phyloP scores from a whole-genome alignment of 139 green algal genomes.

The Coelastrella sp. region DNA sequence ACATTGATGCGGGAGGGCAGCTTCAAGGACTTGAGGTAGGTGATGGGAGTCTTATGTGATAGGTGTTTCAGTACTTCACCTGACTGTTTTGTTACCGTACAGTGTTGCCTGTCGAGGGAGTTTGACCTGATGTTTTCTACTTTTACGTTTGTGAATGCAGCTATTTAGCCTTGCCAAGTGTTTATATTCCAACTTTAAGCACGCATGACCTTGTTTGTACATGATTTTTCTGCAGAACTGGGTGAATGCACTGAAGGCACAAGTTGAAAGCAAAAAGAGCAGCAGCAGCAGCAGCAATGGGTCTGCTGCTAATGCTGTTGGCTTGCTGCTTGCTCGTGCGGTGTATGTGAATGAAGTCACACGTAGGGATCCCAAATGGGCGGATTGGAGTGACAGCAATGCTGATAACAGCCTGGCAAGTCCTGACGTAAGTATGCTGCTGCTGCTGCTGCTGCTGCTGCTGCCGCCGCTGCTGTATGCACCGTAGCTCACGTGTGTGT shows the following conservation, averaged over 20 bases:
- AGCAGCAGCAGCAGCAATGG: conserved; percentile 12
- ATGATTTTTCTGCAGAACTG: conserved; percentile 12
- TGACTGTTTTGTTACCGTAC: too few relatives aligned
- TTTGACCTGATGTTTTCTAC: too few relatives aligned
- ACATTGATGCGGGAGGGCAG: background rate
- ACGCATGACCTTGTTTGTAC: too few relatives aligned
- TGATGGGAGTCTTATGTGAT: too few relatives aligned
- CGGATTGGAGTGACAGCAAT: conserved; percentile 5
- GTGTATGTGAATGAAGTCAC: conserved; percentile 47
- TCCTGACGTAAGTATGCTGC: conserved; percentile 35
- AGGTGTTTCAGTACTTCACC: too few relatives aligned
- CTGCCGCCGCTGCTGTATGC: too few relatives aligned
- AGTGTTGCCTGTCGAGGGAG: too few relatives aligned
- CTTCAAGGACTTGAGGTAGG: conserved; percentile 31
- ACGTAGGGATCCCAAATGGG: conserved; percentile 10
- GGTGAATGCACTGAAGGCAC: conserved; percentile 18
- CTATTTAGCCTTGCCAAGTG: too few relatives aligned
- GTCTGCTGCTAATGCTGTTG: background rate
- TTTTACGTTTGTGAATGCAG: too few relatives aligned
- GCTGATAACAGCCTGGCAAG: conserved; percentile 25
- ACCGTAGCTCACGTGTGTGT: too few relatives aligned
- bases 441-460: too few relatives aligned
- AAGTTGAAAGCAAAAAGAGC: background rate
- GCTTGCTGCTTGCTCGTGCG: conserved; percentile 3
- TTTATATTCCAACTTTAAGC: too few relatives aligned